These are phyloP conservation scores for Aureobasidium sp. DNA, from an alignment of 2,329 filamentous ascomycete genomes.

Conservation along the genomic window DNA sequence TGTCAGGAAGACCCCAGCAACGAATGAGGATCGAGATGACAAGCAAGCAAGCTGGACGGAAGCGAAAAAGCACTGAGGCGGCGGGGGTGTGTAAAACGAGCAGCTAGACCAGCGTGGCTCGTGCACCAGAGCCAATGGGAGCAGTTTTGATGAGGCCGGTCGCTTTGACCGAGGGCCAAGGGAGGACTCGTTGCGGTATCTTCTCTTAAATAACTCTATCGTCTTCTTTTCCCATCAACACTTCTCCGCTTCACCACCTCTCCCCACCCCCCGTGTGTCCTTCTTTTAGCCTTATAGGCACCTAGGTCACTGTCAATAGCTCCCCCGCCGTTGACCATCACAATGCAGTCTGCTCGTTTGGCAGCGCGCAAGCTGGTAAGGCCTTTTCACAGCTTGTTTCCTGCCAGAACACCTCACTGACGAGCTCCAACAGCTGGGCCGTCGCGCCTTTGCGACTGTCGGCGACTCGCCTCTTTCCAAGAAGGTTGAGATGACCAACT, in stretches of 20 bases:
- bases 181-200: conserved; percentile 3
- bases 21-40: neutral
- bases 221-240: conserved; percentile 15
- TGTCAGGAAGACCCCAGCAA: neutral
- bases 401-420: neutral
- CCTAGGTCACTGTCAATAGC: conserved; percentile 14
- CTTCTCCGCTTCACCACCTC: conserved; percentile 15
- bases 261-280: conserved; percentile 10
- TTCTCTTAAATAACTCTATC: conserved; percentile 12
- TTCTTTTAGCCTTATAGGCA: conserved; percentile 14
- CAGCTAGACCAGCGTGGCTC: neutral
- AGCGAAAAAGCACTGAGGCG: conserved; percentile 10
- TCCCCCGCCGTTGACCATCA: conserved; percentile 19
- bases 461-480: conserved; percentile 77
- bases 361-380: conserved; percentile 34
- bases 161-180: conserved; percentile 13
- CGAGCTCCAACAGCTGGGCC: conserved; percentile 40
- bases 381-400: conserved; percentile 12
- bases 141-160: neutral
- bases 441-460: conserved; percentile 68
- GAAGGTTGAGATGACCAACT: conserved; percentile 98
- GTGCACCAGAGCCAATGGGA: conserved; percentile 10
- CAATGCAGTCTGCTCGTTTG: conserved; percentile 30
- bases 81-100: conserved; percentile 10
- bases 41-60: conserved; percentile 6